These are phyloP conservation scores for Pharnaceum exiguum DNA, from an alignment of 148 eudicot genomes.

Conservation along the genomic window DNA sequence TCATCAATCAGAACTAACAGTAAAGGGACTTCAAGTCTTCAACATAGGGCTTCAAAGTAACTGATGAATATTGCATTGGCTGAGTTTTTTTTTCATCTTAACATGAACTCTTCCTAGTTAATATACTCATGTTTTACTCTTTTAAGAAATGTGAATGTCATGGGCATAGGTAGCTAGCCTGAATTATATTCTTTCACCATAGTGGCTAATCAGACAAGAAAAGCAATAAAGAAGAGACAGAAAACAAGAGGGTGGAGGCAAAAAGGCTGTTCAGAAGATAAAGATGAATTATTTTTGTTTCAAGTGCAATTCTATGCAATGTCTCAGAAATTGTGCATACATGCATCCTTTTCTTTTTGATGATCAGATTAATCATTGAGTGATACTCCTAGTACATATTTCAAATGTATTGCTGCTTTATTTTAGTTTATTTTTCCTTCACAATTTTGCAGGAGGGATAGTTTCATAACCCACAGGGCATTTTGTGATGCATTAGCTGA, in stretches of 20 bases:
- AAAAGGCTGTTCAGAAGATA: conserved; percentile 22
- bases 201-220: conserved; percentile 10
- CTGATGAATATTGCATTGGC: too few relatives aligned
- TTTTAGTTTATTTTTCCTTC: not conserved
- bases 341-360: conserved; percentile 6
- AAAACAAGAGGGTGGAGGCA: conserved; percentile 17
- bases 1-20: too few relatives aligned
- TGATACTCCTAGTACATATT: too few relatives aligned
- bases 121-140: too few relatives aligned
- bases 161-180: conserved; percentile 13
- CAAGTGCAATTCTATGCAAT: too few relatives aligned
- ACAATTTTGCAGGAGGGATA: conserved; percentile 81
- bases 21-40: too few relatives aligned
- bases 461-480: conserved; percentile 97
- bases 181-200: conserved; percentile 18
- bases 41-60: too few relatives aligned
- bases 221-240: conserved; percentile 14
- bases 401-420: too few relatives aligned
- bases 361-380: not conserved
- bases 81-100: too few relatives aligned
- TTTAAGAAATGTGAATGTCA: not conserved
- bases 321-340: too few relatives aligned
- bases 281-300: not conserved
- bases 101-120: too few relatives aligned
- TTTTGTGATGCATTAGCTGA: conserved; percentile 94